Base-by-base conservation (phyloP, 148 eudicot species). In the Bassia scoparia region DNA sequence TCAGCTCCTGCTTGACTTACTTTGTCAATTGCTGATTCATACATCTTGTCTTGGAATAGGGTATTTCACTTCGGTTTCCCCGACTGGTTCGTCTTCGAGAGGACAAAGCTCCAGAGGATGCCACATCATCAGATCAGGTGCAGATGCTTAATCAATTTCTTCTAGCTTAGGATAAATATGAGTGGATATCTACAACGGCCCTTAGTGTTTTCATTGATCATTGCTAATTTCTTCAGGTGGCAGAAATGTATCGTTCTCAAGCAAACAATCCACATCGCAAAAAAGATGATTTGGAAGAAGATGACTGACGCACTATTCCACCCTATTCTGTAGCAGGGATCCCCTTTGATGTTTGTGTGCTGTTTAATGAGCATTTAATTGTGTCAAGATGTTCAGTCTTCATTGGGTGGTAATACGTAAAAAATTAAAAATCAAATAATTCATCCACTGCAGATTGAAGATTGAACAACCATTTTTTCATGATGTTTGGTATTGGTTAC, bases 11-110 rank as follows among this genome's bases (percentile, higher is more conserved):
- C 44, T 30, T 61, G 18, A 62, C 44, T n/a, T 35, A 34, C 31
- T 5, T 26, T 17, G 26, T 3, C 21, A 5, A 16, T 7, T 16
- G 13, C 49, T 72, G 20, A 35, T n/a, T 62, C 48, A n/a, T 75
- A 26, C 53, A 21, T 43, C 56, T 4, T 70, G 30, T 69, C 14
- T 26, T 64, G 15, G 1, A 52, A 59, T 72, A 94, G 98, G 98
- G 98, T 49, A 91, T 94, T 72, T 94, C 98, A 27, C 89, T 94
- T 37, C 85, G 98, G 38, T 94, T 91, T 84, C 98, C 98, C 43
- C 91, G 98, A 29, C 81, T 94, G 62, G 71, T 91, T 67, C 93
- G 97, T 53, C 83, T 87, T 8, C 84, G 98, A 74, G 97, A 91
- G 73, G 98, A 94, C 63, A 91, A 94, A 83, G 37, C 75, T 73